Conservation (phyloP, 495 filamentous ascomycete genomes). For the Schizothecium vesticola region DNA sequence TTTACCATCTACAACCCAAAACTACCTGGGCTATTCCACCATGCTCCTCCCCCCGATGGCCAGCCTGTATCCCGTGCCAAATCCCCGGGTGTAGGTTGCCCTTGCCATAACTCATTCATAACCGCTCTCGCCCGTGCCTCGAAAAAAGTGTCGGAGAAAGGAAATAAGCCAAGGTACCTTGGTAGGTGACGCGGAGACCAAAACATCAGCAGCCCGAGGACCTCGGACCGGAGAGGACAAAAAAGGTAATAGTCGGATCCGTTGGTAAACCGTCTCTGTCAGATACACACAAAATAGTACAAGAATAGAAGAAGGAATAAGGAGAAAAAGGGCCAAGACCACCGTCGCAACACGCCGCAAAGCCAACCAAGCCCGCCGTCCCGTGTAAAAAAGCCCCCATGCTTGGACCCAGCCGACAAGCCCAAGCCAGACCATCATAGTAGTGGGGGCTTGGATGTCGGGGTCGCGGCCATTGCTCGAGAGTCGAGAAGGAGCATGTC, state of each 20-base stretch:
- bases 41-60: not conserved
- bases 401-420: conserved; percentile 32
- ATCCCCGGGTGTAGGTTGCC: not conserved
- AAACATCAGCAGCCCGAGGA: not conserved
- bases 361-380: conserved; percentile 20
- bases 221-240: not conserved
- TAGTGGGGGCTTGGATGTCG: not conserved
- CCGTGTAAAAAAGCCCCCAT: conserved; percentile 15
- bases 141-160: not conserved
- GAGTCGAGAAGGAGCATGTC: not conserved
- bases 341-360: conserved; percentile 14
- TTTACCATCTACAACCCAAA: not conserved
- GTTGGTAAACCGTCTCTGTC: not conserved
- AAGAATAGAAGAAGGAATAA: conserved; percentile 17
- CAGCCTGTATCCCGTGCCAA: conserved; percentile 2
- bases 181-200: not conserved
- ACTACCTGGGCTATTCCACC: not conserved
- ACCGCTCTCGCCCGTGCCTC: not conserved
- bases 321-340: conserved; percentile 19
- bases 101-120: conserved; percentile 15
- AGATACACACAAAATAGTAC: conserved; percentile 10
- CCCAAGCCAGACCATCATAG: conserved; percentile 13
- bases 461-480: not conserved
- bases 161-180: not conserved
- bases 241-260: conserved; percentile 1